Evolutionary conservation across 2,329 filamentous ascomycete genomes (phyloP), one percentile per base, ranked within the genome.

Genomic region (Xylaria polymorpha): DNA sequence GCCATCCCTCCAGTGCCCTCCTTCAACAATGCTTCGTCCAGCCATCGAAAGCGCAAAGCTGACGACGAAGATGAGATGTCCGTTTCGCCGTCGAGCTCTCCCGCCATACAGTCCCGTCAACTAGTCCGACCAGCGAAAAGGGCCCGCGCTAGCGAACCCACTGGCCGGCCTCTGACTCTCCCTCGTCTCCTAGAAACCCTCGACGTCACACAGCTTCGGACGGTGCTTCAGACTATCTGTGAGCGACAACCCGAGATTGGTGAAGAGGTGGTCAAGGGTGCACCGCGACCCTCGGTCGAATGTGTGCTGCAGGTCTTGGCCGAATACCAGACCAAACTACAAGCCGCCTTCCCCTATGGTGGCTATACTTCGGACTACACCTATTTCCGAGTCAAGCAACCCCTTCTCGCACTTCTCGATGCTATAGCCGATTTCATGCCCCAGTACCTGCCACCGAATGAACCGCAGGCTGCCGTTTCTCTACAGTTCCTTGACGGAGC

Each of bases 361-460:
- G 91, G 94, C 74, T 88, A 91, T 14, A 93, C 90, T 67, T 94
- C 94, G 50, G 95, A 98, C 80, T 98, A 98, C 82, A 91, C 94
- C 60, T 99, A 98, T 80, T 97, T 98, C 79, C 90, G 96, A 75
- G 93, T 98, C 64, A 93, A 92, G 74, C 92, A 94, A 72, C 89
- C 92, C 44, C 86, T 98, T 20, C 84, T 90, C 32, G 90, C 93
- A 67, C 87, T 99, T 29, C 89, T 98, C 68, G 94, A 98, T 68
- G 94, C 96, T 51, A 86, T 99, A 53, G 91, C 92, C 79, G 96
- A 99, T 78, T 99, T 97, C 79, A 98, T 94, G 0, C 94, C 94
- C 4, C 94, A 98, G 80, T 99, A 97, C 77, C 89, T 99, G 2
- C 96, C 96, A 14, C 96, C 96, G 0, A 92, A 92, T 77, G 96